Evolutionary conservation across 352 stramenopile genomes (phyloP).

Genomic region (Pythium volutum): DNA sequence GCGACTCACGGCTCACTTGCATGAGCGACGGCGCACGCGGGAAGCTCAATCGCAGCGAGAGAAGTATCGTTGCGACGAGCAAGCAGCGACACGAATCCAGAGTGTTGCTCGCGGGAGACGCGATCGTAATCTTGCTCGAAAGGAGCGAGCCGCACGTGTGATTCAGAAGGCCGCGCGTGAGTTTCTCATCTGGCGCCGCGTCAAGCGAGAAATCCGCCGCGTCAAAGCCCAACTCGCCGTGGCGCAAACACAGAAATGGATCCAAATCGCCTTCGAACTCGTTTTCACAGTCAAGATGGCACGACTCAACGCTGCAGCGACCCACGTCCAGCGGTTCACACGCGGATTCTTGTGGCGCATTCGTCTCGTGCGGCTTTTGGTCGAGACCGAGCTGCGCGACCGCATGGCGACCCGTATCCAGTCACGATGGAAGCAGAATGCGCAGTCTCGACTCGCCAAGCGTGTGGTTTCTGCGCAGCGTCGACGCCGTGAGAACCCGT

Average conservation of each 20-base stretch:
- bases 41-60: constrained; percentile 14
- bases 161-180: constrained; percentile 41
- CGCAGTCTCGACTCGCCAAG: constrained; percentile 41
- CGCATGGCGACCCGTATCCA: constrained; percentile 67
- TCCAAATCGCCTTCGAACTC: constrained; percentile 20
- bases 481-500: constrained; percentile 54
- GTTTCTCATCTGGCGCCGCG: constrained; percentile 39
- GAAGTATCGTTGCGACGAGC: constrained; percentile 28
- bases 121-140: constrained; percentile 31
- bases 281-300: constrained; percentile 35
- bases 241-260: constrained; percentile 22
- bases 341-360: constrained; percentile 41
- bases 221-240: constrained; percentile 32
- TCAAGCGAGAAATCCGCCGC: constrained; percentile 33
- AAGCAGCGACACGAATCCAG: constrained; percentile 47
- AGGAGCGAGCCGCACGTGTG: constrained; percentile 41
- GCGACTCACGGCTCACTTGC: constrained; percentile 47
- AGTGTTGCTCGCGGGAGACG: constrained; percentile 47
- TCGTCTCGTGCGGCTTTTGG: constrained; percentile 30
- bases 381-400: constrained; percentile 34
- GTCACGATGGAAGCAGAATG: constrained; percentile 51
- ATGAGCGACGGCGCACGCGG: constrained; percentile 16
- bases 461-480: constrained; percentile 50
- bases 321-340: constrained; percentile 53
- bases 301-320: constrained; percentile 38